These are phyloP conservation scores for Kurtzmaniella fragi DNA, from an alignment of 805 yeast species.

Conservation along the genomic window DNA sequence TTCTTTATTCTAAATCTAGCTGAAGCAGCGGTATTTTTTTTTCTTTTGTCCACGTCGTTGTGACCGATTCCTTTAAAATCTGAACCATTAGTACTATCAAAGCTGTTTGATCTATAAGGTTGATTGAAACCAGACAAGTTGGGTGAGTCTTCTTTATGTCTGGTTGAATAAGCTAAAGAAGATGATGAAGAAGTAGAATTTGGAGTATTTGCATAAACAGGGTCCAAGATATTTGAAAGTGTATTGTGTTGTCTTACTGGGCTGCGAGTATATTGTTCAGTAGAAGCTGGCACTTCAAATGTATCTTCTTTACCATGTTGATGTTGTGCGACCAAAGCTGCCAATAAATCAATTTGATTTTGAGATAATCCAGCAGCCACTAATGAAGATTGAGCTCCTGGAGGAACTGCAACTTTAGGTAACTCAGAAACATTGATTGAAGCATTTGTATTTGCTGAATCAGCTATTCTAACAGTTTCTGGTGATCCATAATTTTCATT, in stretches of 20 bases:
- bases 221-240: conserved; percentile 2
- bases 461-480: background rate
- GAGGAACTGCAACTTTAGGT: conserved; percentile 67
- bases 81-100: background rate
- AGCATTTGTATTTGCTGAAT: conserved; percentile 7
- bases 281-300: background rate
- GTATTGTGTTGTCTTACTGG: conserved; percentile 11
- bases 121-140: conserved; percentile 1
- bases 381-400: conserved; percentile 62
- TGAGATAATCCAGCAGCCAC: conserved; percentile 61
- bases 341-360: conserved; percentile 67
- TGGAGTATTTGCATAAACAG: conserved; percentile 1
- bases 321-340: conserved; percentile 71
- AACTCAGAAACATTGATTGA: conserved; percentile 35
- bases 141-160: conserved; percentile 1
- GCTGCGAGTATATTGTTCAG: background rate
- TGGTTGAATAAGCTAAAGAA: conserved; percentile 5
- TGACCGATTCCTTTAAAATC: conserved; percentile 1
- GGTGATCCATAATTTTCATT: no score
- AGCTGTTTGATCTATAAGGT: background rate
- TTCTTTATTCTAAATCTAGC: conserved; percentile 62
- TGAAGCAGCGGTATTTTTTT: conserved; percentile 60
- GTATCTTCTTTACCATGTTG: conserved; percentile 23
- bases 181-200: conserved; percentile 5
- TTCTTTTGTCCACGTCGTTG: conserved; percentile 43